These are phyloP conservation scores for Euphorbia corollata DNA, from an alignment of 441 rosid genomes.

Conservation along the genomic window DNA sequence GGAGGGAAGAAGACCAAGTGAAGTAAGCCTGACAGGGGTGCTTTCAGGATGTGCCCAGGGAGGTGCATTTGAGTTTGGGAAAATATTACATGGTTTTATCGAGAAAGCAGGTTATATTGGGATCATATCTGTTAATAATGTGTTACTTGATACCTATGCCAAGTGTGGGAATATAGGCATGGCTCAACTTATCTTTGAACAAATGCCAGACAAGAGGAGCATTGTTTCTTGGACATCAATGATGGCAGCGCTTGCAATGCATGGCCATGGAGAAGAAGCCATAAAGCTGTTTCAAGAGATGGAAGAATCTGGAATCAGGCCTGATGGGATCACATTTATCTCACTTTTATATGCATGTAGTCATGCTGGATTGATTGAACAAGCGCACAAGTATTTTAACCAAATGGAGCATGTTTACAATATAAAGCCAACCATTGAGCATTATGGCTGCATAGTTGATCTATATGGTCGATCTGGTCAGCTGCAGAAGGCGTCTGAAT, in stretches of 20 bases:
- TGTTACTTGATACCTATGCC: slow-evolving; percentile 61
- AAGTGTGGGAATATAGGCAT: slow-evolving; percentile 61
- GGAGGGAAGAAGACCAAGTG: slow-evolving; percentile 45
- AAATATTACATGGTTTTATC: slow-evolving; percentile 49
- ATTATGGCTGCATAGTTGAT: slow-evolving; percentile 87
- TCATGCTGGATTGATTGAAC: slow-evolving; percentile 63
- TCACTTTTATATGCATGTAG: slow-evolving; percentile 74
- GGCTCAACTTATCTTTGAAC: slow-evolving; percentile 54
- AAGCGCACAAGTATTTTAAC: slow-evolving; percentile 51
- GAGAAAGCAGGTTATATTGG: slow-evolving; percentile 50
- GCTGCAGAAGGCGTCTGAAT: slow-evolving; percentile 54
- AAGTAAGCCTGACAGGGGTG: slow-evolving; percentile 70
- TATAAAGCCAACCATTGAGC: slow-evolving; percentile 59
- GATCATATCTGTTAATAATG: slow-evolving; percentile 60
- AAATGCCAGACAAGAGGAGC: slow-evolving; percentile 38
- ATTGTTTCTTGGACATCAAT: slow-evolving; percentile 78
- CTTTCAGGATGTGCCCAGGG: slow-evolving; percentile 72
- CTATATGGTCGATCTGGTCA: slow-evolving; percentile 72
- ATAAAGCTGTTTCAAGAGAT: slow-evolving; percentile 48
- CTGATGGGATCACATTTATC: slow-evolving; percentile 53
- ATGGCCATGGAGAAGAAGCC: slow-evolving; percentile 67
- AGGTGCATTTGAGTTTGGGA: slow-evolving; percentile 57
- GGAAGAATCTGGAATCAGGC: slow-evolving; percentile 44
- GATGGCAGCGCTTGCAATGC: slow-evolving; percentile 66
- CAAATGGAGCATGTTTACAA: slow-evolving; percentile 48